Evolutionary conservation across 2,329 filamentous ascomycete species (phyloP), one percentile per base, ranked within the genome.

Genomic region (Shiraia bambusicola): DNA sequence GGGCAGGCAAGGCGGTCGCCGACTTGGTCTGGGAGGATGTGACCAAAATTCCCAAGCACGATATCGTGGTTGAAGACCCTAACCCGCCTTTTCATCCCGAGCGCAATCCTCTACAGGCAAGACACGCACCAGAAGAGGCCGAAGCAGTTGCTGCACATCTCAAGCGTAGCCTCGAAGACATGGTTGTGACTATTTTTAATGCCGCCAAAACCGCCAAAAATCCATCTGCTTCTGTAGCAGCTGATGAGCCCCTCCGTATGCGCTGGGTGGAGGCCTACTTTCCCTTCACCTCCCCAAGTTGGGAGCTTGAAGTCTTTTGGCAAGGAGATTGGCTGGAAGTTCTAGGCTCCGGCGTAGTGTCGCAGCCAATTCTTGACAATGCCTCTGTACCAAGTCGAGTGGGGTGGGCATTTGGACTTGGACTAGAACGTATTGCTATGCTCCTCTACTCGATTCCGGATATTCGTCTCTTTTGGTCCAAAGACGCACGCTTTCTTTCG

Each of bases 191-290:
- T 59, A 85, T 97, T 49, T 96, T 98, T 69, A 81, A 82, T 8
- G 80, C 86, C 25, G 91, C 90, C 6, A 83, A 83, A 62, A 76
- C 77, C 35, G 87, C 69, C 6, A 70, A 76, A 12, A 74, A 72
- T 44, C 69, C 65, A 9, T 72, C 75, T 4, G 59, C 30, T 17
- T 17, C 46, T 5, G 19, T 22, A 8, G 19, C 19, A 22, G 4
- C 19, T 8, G 37, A 54, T 35, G 87, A 94, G 60, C 88, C 90
- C 4, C 75, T 97, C 28, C 84, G 83, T 55, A 84, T 96, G 59
- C 82, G 93, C 53, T 98, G 93, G 93, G 84, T 97, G 6, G 92
- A 96, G 69, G 90, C 93, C 1, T 97, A 93, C 71, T 98, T 98
- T 72, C 93, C 93, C 28, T 97, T 97, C 67, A 98, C 93, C 1